Evolutionary conservation across 805 yeast genomes (phyloP).

Genomic region (Sugiyamaella mastotermitis): DNA sequence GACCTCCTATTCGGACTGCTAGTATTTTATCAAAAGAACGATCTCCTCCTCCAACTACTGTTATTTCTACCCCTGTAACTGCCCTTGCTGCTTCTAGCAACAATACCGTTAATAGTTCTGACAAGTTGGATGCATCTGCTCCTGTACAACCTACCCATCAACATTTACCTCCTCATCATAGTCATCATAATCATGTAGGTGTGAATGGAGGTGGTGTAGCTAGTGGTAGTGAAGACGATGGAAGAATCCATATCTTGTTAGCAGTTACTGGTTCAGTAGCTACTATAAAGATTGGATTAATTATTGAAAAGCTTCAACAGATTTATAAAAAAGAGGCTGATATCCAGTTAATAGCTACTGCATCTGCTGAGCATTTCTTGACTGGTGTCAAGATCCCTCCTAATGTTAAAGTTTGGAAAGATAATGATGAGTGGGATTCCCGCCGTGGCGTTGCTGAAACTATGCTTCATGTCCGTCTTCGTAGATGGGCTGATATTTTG

Average conservation of each 20-base stretch:
- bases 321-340: conserved; percentile 66
- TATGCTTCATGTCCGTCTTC: conserved; percentile 81
- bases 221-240: conserved; percentile 1
- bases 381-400: conserved; percentile 29
- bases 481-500: conserved; percentile 95
- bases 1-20: background rate
- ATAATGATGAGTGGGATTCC: conserved; percentile 86
- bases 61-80: background rate
- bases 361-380: conserved; percentile 31
- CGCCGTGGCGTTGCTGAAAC: conserved; percentile 75
- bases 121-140: background rate
- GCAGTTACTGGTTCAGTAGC: conserved; percentile 98
- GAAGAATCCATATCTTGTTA: conserved; percentile 73
- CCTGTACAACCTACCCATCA: background rate
- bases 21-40: background rate
- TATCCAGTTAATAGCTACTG: conserved; percentile 77
- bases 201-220: background rate
- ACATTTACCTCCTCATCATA: background rate
- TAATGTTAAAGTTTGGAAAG: conserved; percentile 85
- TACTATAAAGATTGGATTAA: conserved; percentile 84
- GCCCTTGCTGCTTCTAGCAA: background rate
- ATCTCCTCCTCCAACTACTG: background rate
- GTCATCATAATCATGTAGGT: background rate
- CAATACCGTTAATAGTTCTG: too few species aligned
- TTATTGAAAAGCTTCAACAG: conserved; percentile 80